Conservation (phyloP, 257 asterid genomes). For the Handroanthus guayacan region DNA sequence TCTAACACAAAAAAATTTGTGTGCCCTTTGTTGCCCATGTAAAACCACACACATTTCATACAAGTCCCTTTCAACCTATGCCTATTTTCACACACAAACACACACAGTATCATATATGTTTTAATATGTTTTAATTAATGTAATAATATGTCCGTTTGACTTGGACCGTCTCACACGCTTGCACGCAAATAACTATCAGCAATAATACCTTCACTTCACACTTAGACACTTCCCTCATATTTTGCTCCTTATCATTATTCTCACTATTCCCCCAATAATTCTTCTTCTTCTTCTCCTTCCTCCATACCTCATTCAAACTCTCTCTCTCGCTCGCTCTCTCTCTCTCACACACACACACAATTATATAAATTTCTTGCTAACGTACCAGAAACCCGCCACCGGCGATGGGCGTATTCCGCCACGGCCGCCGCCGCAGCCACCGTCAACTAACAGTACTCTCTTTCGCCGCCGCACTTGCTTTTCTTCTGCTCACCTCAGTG, state of each 20-base stretch:
- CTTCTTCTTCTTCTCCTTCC: background rate
- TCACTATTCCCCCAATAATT: constrained; percentile 38
- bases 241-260: constrained; percentile 8
- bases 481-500: constrained; percentile 56
- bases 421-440: constrained; percentile 46
- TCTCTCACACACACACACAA: background rate
- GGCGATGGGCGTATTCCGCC: constrained; percentile 53
- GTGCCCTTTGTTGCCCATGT: background rate
- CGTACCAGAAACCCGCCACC: constrained; percentile 11
- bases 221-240: background rate
- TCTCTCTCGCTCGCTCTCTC: background rate
- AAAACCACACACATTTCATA: constrained; percentile 13
- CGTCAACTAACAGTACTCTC: constrained; percentile 45
- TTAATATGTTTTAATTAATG: constrained; percentile 32
- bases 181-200: constrained; percentile 49
- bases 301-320: background rate
- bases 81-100: constrained; percentile 22
- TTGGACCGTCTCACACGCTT: constrained; percentile 56
- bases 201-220: constrained; percentile 31
- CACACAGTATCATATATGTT: background rate
- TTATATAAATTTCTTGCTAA: background rate
- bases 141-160: constrained; percentile 54
- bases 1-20: no score
- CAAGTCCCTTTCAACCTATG: constrained; percentile 17
- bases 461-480: constrained; percentile 49